Percentiles rank a stretch among this genome's conserved stretches.
Evolutionary conservation across 2,329 filamentous ascomycete species (phyloP).

Genomic region (Colletotrichum scovillei): DNA sequence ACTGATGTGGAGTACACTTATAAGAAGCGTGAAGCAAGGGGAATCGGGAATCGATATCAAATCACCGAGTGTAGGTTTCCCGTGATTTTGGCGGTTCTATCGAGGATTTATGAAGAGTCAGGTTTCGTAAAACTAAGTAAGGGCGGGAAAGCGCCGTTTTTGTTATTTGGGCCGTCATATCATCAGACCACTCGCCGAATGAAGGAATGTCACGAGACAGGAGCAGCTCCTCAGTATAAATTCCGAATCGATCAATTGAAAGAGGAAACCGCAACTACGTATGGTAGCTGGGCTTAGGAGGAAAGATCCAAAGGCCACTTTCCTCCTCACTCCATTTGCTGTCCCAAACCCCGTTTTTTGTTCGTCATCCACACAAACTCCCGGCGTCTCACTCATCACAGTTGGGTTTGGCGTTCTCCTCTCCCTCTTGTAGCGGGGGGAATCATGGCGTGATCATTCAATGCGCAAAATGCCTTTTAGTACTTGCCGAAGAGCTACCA

Average conservation of each 20-base stretch:
- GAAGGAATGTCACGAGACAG: background rate
- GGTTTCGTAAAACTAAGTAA: background rate
- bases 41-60: background rate
- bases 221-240: background rate
- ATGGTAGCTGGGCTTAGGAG: constrained; percentile 8
- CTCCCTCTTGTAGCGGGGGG: constrained; percentile 24
- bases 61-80: background rate
- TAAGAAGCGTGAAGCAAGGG: background rate
- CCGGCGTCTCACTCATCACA: constrained; percentile 29
- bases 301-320: background rate
- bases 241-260: constrained; percentile 17
- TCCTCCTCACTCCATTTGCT: constrained; percentile 15
- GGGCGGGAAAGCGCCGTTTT: background rate
- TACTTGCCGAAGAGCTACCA: constrained; percentile 62
- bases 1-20: background rate
- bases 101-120: background rate
- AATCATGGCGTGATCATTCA: constrained; percentile 42
- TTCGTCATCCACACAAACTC: constrained; percentile 27
- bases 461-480: constrained; percentile 60
- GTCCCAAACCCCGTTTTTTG: constrained; percentile 23
- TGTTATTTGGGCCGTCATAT: background rate
- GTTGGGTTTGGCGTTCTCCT: constrained; percentile 12
- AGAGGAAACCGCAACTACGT: constrained; percentile 20
- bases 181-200: constrained; percentile 18
- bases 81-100: background rate